phyloP scores from a whole-genome alignment of 1,284 basidiomycete species.

The Melampsora larici-populina region DNA sequence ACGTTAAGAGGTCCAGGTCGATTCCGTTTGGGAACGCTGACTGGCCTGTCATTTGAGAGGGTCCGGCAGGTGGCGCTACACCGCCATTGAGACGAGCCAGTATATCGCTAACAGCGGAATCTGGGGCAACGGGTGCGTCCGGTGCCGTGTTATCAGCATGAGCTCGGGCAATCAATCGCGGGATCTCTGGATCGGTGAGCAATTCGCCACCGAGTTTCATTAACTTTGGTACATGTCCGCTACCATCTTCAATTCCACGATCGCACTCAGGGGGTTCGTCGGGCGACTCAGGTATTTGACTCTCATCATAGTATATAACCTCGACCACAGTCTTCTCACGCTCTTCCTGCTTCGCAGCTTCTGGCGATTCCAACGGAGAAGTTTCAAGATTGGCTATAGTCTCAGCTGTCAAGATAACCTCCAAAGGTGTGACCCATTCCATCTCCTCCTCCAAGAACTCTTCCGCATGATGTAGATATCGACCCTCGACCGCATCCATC shows the following conservation, averaged over 20 bases:
- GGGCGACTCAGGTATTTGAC: constrained; percentile 40
- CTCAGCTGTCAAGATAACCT: constrained; percentile 39
- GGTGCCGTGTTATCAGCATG: constrained; percentile 35
- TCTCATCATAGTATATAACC: constrained; percentile 42
- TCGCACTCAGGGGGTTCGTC: constrained; percentile 33
- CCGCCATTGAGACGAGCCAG: constrained; percentile 35
- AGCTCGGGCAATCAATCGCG: constrained; percentile 36
- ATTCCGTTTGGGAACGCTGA: constrained; percentile 5
- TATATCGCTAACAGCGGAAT: constrained; percentile 31
- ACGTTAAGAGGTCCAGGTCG: constrained; percentile 26
- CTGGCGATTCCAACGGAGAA: constrained; percentile 34
- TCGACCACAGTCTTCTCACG: constrained; percentile 30
- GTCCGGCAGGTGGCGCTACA: not conserved
- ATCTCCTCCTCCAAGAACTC: constrained; percentile 42
- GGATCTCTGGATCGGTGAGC: constrained; percentile 32
- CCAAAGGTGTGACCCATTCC: constrained; percentile 37
- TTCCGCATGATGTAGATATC: constrained; percentile 38
- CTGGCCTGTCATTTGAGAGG: not conserved
- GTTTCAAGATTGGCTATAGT: constrained; percentile 33
- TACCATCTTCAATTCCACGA: constrained; percentile 19
- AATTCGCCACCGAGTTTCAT: constrained; percentile 33
- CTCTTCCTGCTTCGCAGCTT: constrained; percentile 33
- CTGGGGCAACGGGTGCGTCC: constrained; percentile 40
- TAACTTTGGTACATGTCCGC: constrained; percentile 18
- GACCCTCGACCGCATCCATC: constrained; percentile 41